Evolutionary conservation across 345 rosid genomes (phyloP).

Genomic region (Erodium maritimum): DNA sequence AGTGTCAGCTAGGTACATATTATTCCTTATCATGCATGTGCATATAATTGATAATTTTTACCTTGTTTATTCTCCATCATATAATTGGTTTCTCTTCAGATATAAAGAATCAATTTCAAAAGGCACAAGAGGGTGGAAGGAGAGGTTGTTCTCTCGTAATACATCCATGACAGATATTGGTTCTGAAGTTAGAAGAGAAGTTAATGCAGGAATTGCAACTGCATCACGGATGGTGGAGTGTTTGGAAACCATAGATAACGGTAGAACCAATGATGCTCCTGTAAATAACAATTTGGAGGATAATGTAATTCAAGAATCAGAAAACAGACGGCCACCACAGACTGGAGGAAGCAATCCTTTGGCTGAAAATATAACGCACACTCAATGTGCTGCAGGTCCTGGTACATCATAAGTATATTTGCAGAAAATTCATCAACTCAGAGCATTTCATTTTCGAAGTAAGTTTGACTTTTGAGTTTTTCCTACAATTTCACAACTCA

Average conservation of each 20-base stretch:
- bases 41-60: background rate
- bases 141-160: conserved; percentile 48
- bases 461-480: no score
- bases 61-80: background rate
- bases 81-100: conserved; percentile 14
- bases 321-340: no score
- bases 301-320: no score
- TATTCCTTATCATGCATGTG: background rate
- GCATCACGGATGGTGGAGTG: conserved; percentile 37
- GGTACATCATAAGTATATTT: no score
- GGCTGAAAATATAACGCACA: no score
- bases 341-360: no score
- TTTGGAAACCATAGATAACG: conserved; percentile 28
- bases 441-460: no score
- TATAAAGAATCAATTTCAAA: conserved; percentile 54
- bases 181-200: conserved; percentile 42
- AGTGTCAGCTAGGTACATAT: conserved; percentile 36
- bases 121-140: conserved; percentile 69
- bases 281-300: background rate
- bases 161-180: conserved; percentile 30
- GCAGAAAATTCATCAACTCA: no score
- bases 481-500: no score
- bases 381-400: no score
- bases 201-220: conserved; percentile 34
- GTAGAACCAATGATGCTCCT: conserved; percentile 19